Percentiles rank a stretch among this genome's conserved stretches.
Conservation (phyloP, 2,329 filamentous ascomycete species). For the Phaeosphaeriaceae sp. region DNA sequence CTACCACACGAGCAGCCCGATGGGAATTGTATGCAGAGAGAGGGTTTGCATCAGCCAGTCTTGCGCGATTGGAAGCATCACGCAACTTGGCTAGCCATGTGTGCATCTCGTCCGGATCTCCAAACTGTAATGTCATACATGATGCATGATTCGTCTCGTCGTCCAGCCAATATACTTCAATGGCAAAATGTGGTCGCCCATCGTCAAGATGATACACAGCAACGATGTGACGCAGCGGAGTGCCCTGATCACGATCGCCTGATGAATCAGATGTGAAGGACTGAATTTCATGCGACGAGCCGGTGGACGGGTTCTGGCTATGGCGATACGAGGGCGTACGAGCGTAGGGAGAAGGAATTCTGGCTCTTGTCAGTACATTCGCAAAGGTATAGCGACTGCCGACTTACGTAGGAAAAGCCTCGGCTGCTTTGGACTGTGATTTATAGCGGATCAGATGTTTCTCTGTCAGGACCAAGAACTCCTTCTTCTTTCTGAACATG, state of each 20-base stretch:
- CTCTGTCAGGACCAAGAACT: slow-evolving; percentile 75
- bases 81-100: slow-evolving; percentile 70
- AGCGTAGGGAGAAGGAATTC: slow-evolving; percentile 41
- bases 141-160: slow-evolving; percentile 68
- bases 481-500: slow-evolving; percentile 75
- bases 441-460: slow-evolving; percentile 73
- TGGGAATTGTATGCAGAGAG: slow-evolving; percentile 68
- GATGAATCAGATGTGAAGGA: slow-evolving; percentile 57
- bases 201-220: slow-evolving; percentile 73
- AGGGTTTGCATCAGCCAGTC: slow-evolving; percentile 58
- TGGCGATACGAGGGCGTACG: slow-evolving; percentile 59
- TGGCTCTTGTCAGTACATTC: slow-evolving; percentile 19
- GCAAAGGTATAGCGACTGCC: not conserved
- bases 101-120: slow-evolving; percentile 69
- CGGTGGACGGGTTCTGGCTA: slow-evolving; percentile 64
- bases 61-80: slow-evolving; percentile 63
- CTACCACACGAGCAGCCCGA: slow-evolving; percentile 67
- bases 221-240: slow-evolving; percentile 70
- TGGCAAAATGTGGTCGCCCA: slow-evolving; percentile 69
- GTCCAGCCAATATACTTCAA: slow-evolving; percentile 73
- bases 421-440: slow-evolving; percentile 69
- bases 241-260: slow-evolving; percentile 63
- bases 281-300: slow-evolving; percentile 68
- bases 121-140: slow-evolving; percentile 69
- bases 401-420: slow-evolving; percentile 61